These are phyloP conservation scores for Hypoxylon sp. DNA, from an alignment of 2,329 filamentous ascomycete species.

Conservation along the genomic window DNA sequence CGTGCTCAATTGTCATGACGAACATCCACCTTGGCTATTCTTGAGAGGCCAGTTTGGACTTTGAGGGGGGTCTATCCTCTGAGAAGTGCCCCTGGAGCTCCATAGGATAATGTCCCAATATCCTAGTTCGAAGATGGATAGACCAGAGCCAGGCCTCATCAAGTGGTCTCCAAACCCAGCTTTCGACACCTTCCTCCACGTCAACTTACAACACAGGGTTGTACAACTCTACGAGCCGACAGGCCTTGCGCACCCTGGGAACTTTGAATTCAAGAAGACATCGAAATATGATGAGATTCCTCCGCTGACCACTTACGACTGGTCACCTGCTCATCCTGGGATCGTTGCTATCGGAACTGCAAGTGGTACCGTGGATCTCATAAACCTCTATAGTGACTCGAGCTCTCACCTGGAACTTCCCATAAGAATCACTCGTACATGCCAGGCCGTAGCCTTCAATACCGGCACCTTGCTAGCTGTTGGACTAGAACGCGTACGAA, in stretches of 20 bases:
- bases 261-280: slow-evolving; percentile 71
- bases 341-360: slow-evolving; percentile 82
- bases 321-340: slow-evolving; percentile 73
- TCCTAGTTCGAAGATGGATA: slow-evolving; percentile 63
- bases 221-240: slow-evolving; percentile 75
- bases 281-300: slow-evolving; percentile 75
- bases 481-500: slow-evolving; percentile 83
- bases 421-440: slow-evolving; percentile 82
- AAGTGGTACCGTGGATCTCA: slow-evolving; percentile 80
- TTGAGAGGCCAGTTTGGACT: not conserved
- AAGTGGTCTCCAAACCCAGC: slow-evolving; percentile 75
- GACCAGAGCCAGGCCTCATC: slow-evolving; percentile 74
- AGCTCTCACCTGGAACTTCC: slow-evolving; percentile 76
- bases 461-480: slow-evolving; percentile 80
- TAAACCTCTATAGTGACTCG: slow-evolving; percentile 79
- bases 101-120: slow-evolving; percentile 47
- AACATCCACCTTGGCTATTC: slow-evolving; percentile 15
- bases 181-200: slow-evolving; percentile 74
- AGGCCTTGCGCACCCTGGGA: slow-evolving; percentile 69
- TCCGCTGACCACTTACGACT: slow-evolving; percentile 76
- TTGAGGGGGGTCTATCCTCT: slow-evolving; percentile 7
- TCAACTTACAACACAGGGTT: slow-evolving; percentile 75
- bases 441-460: slow-evolving; percentile 86
- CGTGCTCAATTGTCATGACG: slow-evolving; percentile 24
- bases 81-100: slow-evolving; percentile 14